These are phyloP conservation scores for Exophiala xenobiotica DNA, from an alignment of 2,329 filamentous ascomycete genomes.

Conservation along the genomic window DNA sequence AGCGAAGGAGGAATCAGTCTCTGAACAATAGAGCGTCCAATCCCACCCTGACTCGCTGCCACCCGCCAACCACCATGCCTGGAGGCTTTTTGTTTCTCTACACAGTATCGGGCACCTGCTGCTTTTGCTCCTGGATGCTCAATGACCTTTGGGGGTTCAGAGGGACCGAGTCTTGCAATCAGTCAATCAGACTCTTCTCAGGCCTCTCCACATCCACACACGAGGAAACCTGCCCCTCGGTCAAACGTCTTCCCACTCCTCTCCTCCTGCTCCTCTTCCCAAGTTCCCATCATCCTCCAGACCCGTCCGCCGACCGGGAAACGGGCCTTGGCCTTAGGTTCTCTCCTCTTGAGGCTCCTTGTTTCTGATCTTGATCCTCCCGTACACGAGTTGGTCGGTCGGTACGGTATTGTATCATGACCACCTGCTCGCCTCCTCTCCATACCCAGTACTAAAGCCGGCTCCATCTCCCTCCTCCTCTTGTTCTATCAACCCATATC, in stretches of 20 bases:
- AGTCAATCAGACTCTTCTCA: slow-evolving; percentile 9
- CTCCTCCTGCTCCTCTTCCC: slow-evolving; percentile 8
- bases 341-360: slow-evolving; percentile 17
- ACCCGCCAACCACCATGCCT: slow-evolving; percentile 16
- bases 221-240: not conserved
- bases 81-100: not conserved
- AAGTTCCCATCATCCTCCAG: slow-evolving; percentile 1
- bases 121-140: slow-evolving; percentile 2
- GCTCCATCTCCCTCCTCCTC: slow-evolving; percentile 12
- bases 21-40: slow-evolving; percentile 22
- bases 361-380: slow-evolving; percentile 18
- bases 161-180: not conserved
- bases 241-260: slow-evolving; percentile 6
- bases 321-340: slow-evolving; percentile 16
- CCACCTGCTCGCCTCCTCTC: slow-evolving; percentile 3
- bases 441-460: slow-evolving; percentile 21
- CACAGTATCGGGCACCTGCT: slow-evolving; percentile 2
- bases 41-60: slow-evolving; percentile 13
- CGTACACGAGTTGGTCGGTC: slow-evolving; percentile 9
- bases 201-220: slow-evolving; percentile 4
- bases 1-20: too few species aligned
- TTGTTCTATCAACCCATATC: slow-evolving; percentile 5
- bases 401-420: slow-evolving; percentile 26
- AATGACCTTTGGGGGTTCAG: not conserved
- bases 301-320: slow-evolving; percentile 13